Conservation (phyloP, 768 basidiomycete species). For the Lentinula guzmanii region DNA sequence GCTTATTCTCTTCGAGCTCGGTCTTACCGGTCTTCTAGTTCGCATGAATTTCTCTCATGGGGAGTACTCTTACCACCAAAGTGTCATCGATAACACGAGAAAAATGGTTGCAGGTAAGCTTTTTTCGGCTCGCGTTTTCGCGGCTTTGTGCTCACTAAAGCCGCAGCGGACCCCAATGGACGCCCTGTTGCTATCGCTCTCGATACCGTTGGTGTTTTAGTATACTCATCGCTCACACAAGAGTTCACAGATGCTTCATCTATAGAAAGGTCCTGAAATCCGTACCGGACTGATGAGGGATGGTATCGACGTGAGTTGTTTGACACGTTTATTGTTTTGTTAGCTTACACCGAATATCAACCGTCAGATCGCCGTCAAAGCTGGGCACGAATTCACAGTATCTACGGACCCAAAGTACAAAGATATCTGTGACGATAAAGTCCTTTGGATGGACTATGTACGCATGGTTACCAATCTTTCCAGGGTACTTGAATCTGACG, state of each 20-base stretch:
- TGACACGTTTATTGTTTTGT: background rate
- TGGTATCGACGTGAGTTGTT: slow-evolving; percentile 68
- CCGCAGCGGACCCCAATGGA: slow-evolving; percentile 59
- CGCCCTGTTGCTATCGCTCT: slow-evolving; percentile 97
- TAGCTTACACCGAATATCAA: slow-evolving; percentile 6
- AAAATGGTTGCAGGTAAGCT: slow-evolving; percentile 71
- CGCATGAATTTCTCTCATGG: slow-evolving; percentile 99
- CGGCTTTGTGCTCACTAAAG: background rate
- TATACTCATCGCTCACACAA: slow-evolving; percentile 8
- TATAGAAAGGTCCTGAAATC: slow-evolving; percentile 98
- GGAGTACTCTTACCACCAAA: slow-evolving; percentile 97
- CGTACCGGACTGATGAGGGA: slow-evolving; percentile 91
- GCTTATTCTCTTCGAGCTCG: background rate
- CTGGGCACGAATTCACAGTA: slow-evolving; percentile 92
- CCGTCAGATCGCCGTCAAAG: slow-evolving; percentile 68
- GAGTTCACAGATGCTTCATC: background rate
- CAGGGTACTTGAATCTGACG: background rate
- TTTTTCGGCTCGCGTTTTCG: background rate
- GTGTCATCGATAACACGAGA: slow-evolving; percentile 96
- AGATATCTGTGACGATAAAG: slow-evolving; percentile 74
- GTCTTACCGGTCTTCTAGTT: slow-evolving; percentile 42
- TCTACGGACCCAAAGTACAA: slow-evolving; percentile 79
- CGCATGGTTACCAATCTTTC: slow-evolving; percentile 22
- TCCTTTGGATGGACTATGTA: slow-evolving; percentile 93
- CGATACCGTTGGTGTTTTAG: slow-evolving; percentile 69